A percentile compares a stretch with the other conserved stretches of the same genome.
Conservation (phyloP, 495 filamentous ascomycete species). For the Podospora pseudoanserina region DNA sequence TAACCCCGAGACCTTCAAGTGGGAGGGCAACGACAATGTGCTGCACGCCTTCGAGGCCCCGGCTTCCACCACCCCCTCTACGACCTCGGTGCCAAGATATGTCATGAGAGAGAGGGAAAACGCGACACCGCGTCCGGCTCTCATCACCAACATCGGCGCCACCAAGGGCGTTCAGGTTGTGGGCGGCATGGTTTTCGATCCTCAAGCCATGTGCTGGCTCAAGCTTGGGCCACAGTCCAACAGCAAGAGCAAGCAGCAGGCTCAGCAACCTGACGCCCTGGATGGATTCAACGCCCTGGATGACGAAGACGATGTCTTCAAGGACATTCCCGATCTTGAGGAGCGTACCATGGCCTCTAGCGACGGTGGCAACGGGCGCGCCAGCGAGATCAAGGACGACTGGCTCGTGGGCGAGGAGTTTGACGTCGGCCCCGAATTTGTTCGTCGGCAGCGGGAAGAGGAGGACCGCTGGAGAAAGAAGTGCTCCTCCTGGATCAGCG, state of each 20-base stretch:
- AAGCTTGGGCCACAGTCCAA: slow-evolving; percentile 54
- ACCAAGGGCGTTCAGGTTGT: slow-evolving; percentile 81
- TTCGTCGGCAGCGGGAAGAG: slow-evolving; percentile 81
- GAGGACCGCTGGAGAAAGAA: slow-evolving; percentile 86
- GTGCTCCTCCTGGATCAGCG: slow-evolving; percentile 69
- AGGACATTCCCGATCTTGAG: slow-evolving; percentile 54
- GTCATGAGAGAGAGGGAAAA: slow-evolving; percentile 50
- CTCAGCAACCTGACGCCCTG: slow-evolving; percentile 45
- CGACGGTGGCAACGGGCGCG: slow-evolving; percentile 35
- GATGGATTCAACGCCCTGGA: slow-evolving; percentile 80
- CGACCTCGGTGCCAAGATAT: slow-evolving; percentile 44
- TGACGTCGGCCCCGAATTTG: slow-evolving; percentile 93
- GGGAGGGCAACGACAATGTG: slow-evolving; percentile 94
- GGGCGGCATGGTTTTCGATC: slow-evolving; percentile 96
- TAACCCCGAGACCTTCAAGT: slow-evolving; percentile 76
- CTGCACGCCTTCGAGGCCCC: slow-evolving; percentile 68
- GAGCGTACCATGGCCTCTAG: slow-evolving; percentile 43
- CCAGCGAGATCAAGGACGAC: slow-evolving; percentile 63
- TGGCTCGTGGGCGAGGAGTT: slow-evolving; percentile 93
- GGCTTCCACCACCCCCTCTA: slow-evolving; percentile 48
- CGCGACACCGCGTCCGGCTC: slow-evolving; percentile 74
- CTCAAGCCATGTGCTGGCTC: slow-evolving; percentile 91
- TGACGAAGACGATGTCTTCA: slow-evolving; percentile 55
- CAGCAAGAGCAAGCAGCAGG: slow-evolving; percentile 24
- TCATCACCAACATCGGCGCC: slow-evolving; percentile 82